phyloP scores from a whole-genome alignment of 306 rosid genomes.

The Alnus rubra region DNA sequence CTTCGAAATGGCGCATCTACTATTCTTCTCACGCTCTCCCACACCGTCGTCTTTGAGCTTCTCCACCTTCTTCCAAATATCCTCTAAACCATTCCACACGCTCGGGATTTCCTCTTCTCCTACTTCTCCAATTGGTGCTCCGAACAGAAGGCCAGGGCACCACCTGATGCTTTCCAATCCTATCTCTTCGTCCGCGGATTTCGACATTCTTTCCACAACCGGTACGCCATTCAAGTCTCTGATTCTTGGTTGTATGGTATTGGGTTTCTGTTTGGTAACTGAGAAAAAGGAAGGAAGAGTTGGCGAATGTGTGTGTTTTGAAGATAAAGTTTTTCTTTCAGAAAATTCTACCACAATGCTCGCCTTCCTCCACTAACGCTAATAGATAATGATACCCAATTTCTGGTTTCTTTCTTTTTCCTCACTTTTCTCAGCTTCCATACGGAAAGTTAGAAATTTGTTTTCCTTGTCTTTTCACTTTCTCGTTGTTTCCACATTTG shows the following conservation, averaged over 20 bases:
- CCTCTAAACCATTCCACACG: slow-evolving; percentile 21
- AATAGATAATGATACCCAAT: too few relatives aligned
- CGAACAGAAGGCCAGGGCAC: slow-evolving; percentile 23
- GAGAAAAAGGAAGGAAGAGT: neutral
- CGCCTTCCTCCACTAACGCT: too few relatives aligned
- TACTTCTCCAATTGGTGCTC: slow-evolving; percentile 19
- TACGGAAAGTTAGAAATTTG: neutral
- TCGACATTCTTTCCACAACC: slow-evolving; percentile 41
- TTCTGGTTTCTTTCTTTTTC: neutral
- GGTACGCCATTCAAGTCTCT: slow-evolving; percentile 34
- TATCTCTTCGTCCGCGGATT: slow-evolving; percentile 38
- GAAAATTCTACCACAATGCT: neutral
- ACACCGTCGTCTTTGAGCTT: slow-evolving; percentile 19
- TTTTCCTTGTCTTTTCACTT: neutral
- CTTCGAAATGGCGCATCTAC: slow-evolving; percentile 31
- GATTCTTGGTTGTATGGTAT: slow-evolving; percentile 12
- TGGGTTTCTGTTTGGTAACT: slow-evolving; percentile 21
- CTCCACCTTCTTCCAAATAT: slow-evolving; percentile 28
- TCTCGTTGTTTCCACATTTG: slow-evolving; percentile 13
- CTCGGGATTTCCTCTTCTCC: slow-evolving; percentile 23
- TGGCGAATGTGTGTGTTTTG: too few relatives aligned
- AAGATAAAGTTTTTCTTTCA: neutral
- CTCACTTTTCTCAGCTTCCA: neutral
- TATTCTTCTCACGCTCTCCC: slow-evolving; percentile 15
- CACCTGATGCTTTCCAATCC: slow-evolving; percentile 31